Percentiles rank a stretch among this genome's conserved stretches.
Evolutionary conservation across 208 protist species (phyloP).

Genomic region (Leishmania arabica): DNA sequence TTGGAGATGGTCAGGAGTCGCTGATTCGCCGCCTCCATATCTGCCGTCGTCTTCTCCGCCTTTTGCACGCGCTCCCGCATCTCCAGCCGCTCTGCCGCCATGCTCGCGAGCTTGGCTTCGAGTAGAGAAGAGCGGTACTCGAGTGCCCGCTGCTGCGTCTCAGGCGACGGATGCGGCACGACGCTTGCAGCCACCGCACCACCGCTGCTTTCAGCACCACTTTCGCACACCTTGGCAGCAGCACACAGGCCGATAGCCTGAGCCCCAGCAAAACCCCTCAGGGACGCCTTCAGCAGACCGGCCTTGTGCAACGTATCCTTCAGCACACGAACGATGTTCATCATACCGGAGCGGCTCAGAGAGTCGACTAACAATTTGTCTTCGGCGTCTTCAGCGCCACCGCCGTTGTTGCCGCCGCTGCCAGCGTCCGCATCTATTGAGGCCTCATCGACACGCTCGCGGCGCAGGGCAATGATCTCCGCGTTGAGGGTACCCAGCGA

Average conservation of each 20-base stretch:
- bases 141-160: constrained; percentile 18
- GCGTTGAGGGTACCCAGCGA: constrained; percentile 4
- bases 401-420: not conserved
- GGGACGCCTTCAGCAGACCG: constrained; percentile 4
- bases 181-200: not conserved
- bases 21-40: constrained; percentile 35
- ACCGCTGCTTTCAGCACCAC: not conserved
- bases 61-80: constrained; percentile 25
- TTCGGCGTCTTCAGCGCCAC: not conserved
- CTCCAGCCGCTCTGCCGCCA: constrained; percentile 26
- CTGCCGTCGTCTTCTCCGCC: constrained; percentile 14
- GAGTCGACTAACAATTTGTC: constrained; percentile 15
- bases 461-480: not conserved
- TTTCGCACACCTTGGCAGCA: not conserved
- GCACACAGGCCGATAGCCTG: constrained; percentile 20
- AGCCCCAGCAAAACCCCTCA: constrained; percentile 3
- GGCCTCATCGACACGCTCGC: not conserved
- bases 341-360: constrained; percentile 31
- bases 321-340: constrained; percentile 25
- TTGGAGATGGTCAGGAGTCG: constrained; percentile 45
- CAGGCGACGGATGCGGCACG: constrained; percentile 3
- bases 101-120: constrained; percentile 28
- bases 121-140: constrained; percentile 18
- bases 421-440: not conserved
- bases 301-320: constrained; percentile 32